Evolutionary conservation across 1,139 yeast species (phyloP).

Genomic region (Geotrichum klebahnii): DNA sequence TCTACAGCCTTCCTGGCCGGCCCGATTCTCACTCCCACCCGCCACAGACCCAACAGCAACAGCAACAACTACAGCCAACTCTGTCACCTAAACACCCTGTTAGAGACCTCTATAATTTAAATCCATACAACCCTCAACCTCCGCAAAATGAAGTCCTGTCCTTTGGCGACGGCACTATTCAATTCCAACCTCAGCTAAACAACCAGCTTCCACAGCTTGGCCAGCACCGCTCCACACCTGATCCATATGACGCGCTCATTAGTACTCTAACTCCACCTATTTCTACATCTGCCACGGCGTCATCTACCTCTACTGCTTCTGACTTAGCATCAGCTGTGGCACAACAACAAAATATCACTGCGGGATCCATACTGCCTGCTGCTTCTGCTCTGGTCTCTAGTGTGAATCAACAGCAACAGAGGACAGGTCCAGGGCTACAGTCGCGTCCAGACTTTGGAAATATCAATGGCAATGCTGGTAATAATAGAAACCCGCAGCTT

Average conservation of each 20-base stretch:
- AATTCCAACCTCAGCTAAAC: constrained; percentile 6
- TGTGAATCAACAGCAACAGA: neutral
- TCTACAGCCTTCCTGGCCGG: constrained; percentile 8
- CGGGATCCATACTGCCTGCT: constrained; percentile 2
- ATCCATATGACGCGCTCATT: constrained; percentile 18
- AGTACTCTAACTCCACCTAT: constrained; percentile 8
- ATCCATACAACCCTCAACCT: constrained; percentile 3
- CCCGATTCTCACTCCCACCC: neutral
- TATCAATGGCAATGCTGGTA: neutral
- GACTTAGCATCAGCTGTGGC: too few relatives aligned
- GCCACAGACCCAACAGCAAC: neutral
- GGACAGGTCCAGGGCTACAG: neutral
- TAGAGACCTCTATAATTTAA: neutral
- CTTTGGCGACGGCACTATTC: constrained; percentile 7
- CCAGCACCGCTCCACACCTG: constrained; percentile 9
- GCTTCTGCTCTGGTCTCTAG: constrained; percentile 1
- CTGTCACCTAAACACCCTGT: constrained; percentile 1
- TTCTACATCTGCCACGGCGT: constrained; percentile 5
- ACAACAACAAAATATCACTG: neutral
- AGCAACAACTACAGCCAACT: neutral
- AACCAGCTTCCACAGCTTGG: constrained; percentile 14
- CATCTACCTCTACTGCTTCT: constrained; percentile 4
- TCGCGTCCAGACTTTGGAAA: constrained; percentile 2
- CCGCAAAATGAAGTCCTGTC: constrained; percentile 5
- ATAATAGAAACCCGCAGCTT: constrained; percentile 1